Base-by-base conservation (phyloP, 2,329 filamentous ascomycete genomes). In the Mycogone perniciosa region DNA sequence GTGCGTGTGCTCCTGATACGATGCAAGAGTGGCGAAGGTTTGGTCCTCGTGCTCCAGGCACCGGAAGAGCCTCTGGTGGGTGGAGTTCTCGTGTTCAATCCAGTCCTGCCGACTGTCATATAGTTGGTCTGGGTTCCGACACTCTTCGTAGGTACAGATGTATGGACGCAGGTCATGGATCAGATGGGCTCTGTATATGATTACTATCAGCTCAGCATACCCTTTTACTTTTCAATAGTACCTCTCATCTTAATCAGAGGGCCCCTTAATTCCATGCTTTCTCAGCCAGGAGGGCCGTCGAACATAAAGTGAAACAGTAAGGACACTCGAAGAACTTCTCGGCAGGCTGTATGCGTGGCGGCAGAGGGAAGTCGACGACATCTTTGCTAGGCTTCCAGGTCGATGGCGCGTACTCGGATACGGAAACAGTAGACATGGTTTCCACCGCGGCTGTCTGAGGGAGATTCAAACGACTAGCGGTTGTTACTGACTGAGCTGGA, bases 81-180 rank as follows among this genome's bases (percentile, higher is more conserved):
- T 27, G 6, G 49, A 51, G 6, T 3, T 43, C 7, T 51, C 49
- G 27, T 51, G 49, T 6, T 51, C 10, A 7, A 48, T 48, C 49
- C 49, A 51, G 10, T 51, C 49, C 3, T 48, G 31, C 5, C 44
- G 44, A 20, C 1, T 51, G 11, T 51, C 49, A 10, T 51, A 51
- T 4, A 51, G 10, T n/a, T 51, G 44, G 7, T 37, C 37, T 7
- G 49, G n/a, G 10, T 5, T 39, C 29, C 7, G n/a, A n/a, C 49
- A 51, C 2, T 44, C n/a, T 13, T 48, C 49, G 13, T 33, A 51
- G 3, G 49, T 51, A 6, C 49, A 51, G 1, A 51, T 31, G 20
- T 51, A 51, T 9, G 49, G 49, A 9, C 49, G 38, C 27, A 51
- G 29, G 35, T 51, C 49, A 7, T 38, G 49, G 40, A 51, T 51